Percentiles rank a stretch among this genome's conserved stretches.
phyloP scores from a whole-genome alignment of 768 basidiomycete genomes.

The Xerocomus spinulosus region DNA sequence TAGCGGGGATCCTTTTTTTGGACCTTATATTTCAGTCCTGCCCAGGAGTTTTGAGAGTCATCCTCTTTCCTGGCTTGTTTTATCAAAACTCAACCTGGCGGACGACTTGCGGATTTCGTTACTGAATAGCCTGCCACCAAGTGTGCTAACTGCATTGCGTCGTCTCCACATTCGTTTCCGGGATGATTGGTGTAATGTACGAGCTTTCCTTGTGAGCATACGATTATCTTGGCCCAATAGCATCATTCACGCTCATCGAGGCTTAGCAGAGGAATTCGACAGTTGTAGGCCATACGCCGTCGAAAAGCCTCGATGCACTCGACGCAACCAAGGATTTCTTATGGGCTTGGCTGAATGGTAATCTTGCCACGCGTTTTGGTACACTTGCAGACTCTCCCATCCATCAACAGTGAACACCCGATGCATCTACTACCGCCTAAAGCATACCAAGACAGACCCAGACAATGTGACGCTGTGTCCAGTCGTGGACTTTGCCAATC shows the following conservation, averaged over 20 bases:
- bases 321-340: conserved; percentile 44
- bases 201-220: conserved; percentile 48
- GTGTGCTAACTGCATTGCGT: conserved; percentile 38
- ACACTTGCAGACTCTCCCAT: conserved; percentile 4
- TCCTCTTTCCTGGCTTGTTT: conserved; percentile 73
- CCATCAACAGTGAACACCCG: conserved; percentile 77
- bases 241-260: neutral
- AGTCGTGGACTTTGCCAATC: conserved; percentile 89
- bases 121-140: conserved; percentile 46
- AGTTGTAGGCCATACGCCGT: neutral
- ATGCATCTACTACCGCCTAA: conserved; percentile 70
- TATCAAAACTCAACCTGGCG: conserved; percentile 16
- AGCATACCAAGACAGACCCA: conserved; percentile 43
- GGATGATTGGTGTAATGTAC: conserved; percentile 55
- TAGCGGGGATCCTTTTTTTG: conserved; percentile 53
- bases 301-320: conserved; percentile 1
- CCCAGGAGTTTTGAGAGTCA: conserved; percentile 72
- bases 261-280: conserved; percentile 8
- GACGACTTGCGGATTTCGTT: conserved; percentile 26
- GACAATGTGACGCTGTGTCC: conserved; percentile 88
- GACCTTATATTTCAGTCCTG: conserved; percentile 75
- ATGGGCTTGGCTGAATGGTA: conserved; percentile 94
- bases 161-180: conserved; percentile 46
- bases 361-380: conserved; percentile 3
- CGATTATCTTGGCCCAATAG: neutral